phyloP scores from a whole-genome alignment of 2,329 filamentous ascomycete genomes.

The Cladosporium cucumerinum region DNA sequence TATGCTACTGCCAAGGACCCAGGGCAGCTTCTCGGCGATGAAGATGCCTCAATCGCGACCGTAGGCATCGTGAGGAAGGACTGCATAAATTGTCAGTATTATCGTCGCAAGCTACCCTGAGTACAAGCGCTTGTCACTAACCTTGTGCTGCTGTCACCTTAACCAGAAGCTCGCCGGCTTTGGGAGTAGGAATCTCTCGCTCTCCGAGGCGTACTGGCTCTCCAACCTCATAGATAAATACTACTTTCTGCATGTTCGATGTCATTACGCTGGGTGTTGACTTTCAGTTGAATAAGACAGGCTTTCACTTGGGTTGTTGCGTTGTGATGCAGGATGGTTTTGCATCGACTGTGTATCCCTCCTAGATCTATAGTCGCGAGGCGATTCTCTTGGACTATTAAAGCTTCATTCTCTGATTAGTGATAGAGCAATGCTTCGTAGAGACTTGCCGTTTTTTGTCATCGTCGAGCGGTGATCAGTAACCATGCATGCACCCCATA shows the following conservation, averaged over 20 bases:
- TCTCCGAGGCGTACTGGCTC: conserved; percentile 12
- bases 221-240: conserved; percentile 13
- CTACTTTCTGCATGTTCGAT: conserved; percentile 7
- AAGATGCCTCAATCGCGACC: conserved; percentile 17
- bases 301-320: not conserved
- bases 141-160: conserved; percentile 15
- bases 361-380: not conserved
- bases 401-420: not conserved
- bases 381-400: not conserved
- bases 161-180: conserved; percentile 16
- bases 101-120: not conserved
- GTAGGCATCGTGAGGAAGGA: conserved; percentile 19
- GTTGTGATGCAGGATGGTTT: not conserved
- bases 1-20: conserved; percentile 12
- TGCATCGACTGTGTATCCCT: not conserved
- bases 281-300: not conserved
- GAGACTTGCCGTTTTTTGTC: not conserved
- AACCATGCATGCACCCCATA: not conserved
- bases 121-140: not conserved
- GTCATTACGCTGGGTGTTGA: not conserved
- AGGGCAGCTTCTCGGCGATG: conserved; percentile 15
- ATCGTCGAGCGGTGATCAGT: not conserved
- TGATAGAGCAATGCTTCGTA: not conserved
- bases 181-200: conserved; percentile 7
- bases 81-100: not conserved